These are phyloP conservation scores for Cadophora malorum DNA, from an alignment of 2,329 filamentous ascomycete genomes.

Conservation along the genomic window DNA sequence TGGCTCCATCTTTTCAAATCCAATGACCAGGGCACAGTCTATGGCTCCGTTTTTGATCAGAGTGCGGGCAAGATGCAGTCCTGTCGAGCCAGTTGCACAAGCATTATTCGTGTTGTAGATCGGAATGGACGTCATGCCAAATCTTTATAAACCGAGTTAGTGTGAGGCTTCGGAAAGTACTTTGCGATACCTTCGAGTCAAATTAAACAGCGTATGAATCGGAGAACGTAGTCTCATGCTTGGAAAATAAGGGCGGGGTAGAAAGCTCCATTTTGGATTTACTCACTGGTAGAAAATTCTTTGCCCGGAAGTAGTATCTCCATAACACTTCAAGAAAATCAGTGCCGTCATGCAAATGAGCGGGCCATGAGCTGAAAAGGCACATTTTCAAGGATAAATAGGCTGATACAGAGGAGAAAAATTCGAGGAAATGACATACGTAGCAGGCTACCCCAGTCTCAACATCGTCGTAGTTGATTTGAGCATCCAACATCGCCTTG, in stretches of 20 bases:
- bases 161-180: background rate
- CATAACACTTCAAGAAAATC: constrained; percentile 67
- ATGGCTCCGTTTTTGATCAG: constrained; percentile 81
- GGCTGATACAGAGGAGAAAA: too few relatives aligned
- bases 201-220: too few relatives aligned
- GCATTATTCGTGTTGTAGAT: constrained; percentile 99
- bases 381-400: background rate
- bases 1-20: constrained; percentile 98
- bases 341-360: background rate
- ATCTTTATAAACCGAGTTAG: constrained; percentile 48
- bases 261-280: background rate
- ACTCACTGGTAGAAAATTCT: constrained; percentile 86
- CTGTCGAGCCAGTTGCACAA: constrained; percentile 92
- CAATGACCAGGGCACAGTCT: constrained; percentile 90
- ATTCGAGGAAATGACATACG: constrained; percentile 32
- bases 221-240: background rate
- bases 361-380: too few relatives aligned
- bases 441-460: constrained; percentile 97
- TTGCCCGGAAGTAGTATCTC: constrained; percentile 93
- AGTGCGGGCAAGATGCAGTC: constrained; percentile 81
- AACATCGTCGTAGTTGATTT: constrained; percentile 96
- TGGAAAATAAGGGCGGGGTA: background rate
- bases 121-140: constrained; percentile 95
- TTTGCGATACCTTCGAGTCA: background rate
- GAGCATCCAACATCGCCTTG: constrained; percentile 63